Percentiles rank a stretch among this genome's conserved stretches.
Evolutionary conservation across 371 early-diverging fungal species (phyloP).

Genomic region (Massospora cicadina): DNA sequence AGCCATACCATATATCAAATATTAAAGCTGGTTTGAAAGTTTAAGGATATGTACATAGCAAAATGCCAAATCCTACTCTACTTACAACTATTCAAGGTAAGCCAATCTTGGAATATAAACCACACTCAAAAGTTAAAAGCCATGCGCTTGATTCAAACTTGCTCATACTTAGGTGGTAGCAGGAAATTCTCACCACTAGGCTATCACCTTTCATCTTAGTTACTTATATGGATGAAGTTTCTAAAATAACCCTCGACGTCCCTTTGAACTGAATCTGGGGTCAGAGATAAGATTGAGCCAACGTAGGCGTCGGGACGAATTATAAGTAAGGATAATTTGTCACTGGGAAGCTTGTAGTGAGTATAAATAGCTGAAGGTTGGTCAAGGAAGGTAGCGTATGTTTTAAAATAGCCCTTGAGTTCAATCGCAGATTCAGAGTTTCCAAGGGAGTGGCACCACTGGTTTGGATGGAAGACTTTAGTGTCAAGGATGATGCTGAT

Average conservation of each 20-base stretch:
- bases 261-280: background rate
- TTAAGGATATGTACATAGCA: no score
- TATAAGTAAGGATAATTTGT: background rate
- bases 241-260: background rate
- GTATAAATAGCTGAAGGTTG: background rate
- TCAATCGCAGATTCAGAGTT: background rate
- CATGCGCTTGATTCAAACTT: no score
- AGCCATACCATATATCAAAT: no score
- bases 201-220: no score
- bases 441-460: background rate
- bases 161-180: no score
- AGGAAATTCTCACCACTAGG: no score
- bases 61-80: no score
- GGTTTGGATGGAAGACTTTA: background rate
- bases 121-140: no score
- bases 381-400: background rate
- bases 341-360: background rate
- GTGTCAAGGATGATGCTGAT: background rate
- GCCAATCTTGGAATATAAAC: no score
- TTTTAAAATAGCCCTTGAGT: background rate
- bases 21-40: no score
- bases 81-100: no score
- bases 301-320: background rate
- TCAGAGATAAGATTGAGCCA: background rate
- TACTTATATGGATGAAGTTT: background rate